Evolutionary conservation across 352 stramenopile species (phyloP).

Genomic region (Phytophthora melonis): DNA sequence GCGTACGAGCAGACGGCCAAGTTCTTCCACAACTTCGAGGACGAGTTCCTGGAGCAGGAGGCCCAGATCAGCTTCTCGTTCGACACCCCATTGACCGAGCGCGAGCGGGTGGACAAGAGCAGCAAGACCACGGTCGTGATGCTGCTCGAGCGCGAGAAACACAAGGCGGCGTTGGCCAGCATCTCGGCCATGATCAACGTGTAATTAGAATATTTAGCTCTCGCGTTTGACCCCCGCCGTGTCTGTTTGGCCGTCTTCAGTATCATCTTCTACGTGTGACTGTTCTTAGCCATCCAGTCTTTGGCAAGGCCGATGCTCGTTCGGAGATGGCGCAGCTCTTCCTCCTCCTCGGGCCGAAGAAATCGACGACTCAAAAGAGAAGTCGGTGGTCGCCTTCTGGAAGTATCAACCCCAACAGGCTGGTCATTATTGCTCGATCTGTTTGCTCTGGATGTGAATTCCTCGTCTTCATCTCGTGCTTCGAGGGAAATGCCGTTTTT

Average conservation of each 20-base stretch:
- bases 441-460: background rate
- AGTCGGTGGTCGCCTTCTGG: background rate
- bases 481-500: constrained; percentile 65
- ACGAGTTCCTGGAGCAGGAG: constrained; percentile 86
- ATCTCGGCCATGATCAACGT: constrained; percentile 87
- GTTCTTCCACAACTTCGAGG: constrained; percentile 89
- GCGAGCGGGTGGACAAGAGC: constrained; percentile 63
- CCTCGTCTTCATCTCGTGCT: background rate
- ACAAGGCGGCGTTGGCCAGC: constrained; percentile 81
- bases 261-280: constrained; percentile 2
- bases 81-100: constrained; percentile 72
- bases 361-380: constrained; percentile 49
- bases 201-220: constrained; percentile 76
- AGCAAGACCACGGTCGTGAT: constrained; percentile 82
- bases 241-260: background rate
- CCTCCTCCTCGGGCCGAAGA: constrained; percentile 65
- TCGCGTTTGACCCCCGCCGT: constrained; percentile 20
- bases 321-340: constrained; percentile 54
- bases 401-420: background rate
- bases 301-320: constrained; percentile 74
- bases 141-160: constrained; percentile 78
- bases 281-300: constrained; percentile 63
- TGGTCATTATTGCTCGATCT: constrained; percentile 1
- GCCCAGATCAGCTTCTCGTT: constrained; percentile 78
- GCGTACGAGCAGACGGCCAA: constrained; percentile 72